A percentile compares a stretch with the other conserved stretches of the same genome.
Conservation (phyloP, 2,329 filamentous ascomycete species). For the Leptodontidium sp. region DNA sequence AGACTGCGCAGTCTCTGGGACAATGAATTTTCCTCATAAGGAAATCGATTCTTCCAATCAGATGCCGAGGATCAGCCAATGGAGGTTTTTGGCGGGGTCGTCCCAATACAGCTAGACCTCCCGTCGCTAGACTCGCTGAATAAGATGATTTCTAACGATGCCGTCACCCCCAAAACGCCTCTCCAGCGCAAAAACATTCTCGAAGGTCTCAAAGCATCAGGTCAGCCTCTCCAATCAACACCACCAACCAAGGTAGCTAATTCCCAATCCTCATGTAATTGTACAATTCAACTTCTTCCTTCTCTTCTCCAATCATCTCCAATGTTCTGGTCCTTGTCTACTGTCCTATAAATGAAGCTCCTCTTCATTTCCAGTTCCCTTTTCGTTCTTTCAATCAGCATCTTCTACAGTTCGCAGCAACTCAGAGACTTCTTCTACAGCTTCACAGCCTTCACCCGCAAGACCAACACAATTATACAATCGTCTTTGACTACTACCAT, state of each 20-base stretch:
- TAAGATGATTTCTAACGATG: slow-evolving; percentile 22
- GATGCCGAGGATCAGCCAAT: neutral
- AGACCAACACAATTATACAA: slow-evolving; percentile 3
- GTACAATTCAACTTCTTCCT: slow-evolving; percentile 18
- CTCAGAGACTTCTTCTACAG: slow-evolving; percentile 39
- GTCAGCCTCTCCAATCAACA: slow-evolving; percentile 20
- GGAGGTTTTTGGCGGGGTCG: neutral
- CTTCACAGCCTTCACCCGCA: slow-evolving; percentile 31
- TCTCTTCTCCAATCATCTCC: slow-evolving; percentile 42
- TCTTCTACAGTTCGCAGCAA: slow-evolving; percentile 41
- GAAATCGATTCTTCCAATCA: slow-evolving; percentile 20
- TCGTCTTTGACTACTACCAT: slow-evolving; percentile 14
- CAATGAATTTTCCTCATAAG: slow-evolving; percentile 7
- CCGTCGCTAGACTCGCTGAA: slow-evolving; percentile 19
- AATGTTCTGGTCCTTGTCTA: slow-evolving; percentile 34
- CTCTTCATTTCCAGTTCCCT: slow-evolving; percentile 43
- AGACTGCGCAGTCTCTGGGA: neutral
- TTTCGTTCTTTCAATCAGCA: slow-evolving; percentile 46
- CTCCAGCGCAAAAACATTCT: neutral
- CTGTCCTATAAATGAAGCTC: slow-evolving; percentile 47
- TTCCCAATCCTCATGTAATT: slow-evolving; percentile 38
- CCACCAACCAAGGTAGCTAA: slow-evolving; percentile 32
- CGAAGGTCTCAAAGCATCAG: slow-evolving; percentile 8
- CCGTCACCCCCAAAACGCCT: neutral
- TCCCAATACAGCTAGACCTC: slow-evolving; percentile 6